These are phyloP conservation scores for Penicillium taxi DNA, from an alignment of 495 filamentous ascomycete genomes.

Conservation along the genomic window DNA sequence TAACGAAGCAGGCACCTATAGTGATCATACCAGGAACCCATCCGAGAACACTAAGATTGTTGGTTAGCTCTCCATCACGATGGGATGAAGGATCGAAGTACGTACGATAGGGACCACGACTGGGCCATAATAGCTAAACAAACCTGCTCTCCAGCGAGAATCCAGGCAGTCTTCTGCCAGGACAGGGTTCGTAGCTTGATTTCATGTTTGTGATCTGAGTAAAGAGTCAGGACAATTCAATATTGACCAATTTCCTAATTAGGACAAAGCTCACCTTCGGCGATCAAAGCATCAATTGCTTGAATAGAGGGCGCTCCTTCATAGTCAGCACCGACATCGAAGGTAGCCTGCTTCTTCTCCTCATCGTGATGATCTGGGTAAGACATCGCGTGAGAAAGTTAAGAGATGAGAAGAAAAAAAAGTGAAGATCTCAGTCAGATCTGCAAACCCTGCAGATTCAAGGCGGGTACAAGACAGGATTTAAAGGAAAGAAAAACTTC, in stretches of 20 bases:
- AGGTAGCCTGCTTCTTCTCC: constrained; percentile 10
- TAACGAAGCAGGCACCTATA: constrained; percentile 23
- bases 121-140: constrained; percentile 45
- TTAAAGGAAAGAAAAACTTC: neutral
- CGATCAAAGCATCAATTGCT: constrained; percentile 20
- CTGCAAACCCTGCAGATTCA: neutral
- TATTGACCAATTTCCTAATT: neutral
- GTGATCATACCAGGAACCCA: constrained; percentile 43
- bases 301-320: constrained; percentile 14
- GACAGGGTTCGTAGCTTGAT: constrained; percentile 43
- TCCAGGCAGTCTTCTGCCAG: constrained; percentile 39
- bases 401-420: neutral
- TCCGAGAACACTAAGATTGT: constrained; percentile 28
- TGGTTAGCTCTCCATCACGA: neutral
- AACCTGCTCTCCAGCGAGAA: constrained; percentile 40
- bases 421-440: neutral
- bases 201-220: constrained; percentile 35
- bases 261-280: constrained; percentile 13
- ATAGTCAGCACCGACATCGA: constrained; percentile 5
- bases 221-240: neutral
- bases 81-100: neutral
- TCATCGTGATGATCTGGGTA: neutral
- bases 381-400: constrained; percentile 3
- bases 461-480: neutral
- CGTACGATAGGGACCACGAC: constrained; percentile 40